Conservation (phyloP, 257 asterid species). For the Sherardia arvensis region DNA sequence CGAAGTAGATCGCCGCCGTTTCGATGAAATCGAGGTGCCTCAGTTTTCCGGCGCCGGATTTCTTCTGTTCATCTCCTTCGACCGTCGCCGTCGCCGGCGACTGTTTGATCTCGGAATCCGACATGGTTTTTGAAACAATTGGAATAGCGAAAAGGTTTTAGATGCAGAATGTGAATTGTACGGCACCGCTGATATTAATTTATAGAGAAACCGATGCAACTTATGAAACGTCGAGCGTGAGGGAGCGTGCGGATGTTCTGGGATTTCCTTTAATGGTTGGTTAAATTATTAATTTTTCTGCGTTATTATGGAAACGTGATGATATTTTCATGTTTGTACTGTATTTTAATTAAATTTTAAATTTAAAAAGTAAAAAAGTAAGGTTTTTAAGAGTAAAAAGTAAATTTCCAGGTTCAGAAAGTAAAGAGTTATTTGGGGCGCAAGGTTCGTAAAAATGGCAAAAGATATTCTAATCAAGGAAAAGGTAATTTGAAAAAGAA, state of each 20-base stretch:
- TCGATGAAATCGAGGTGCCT: constrained; percentile 64
- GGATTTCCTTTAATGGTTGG: background rate
- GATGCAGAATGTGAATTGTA: background rate
- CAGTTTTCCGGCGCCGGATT: constrained; percentile 15
- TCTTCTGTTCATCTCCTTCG: constrained; percentile 28
- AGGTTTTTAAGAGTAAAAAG: too few relatives aligned
- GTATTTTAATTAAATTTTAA: too few relatives aligned
- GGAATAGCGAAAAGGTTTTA: background rate
- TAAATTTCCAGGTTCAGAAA: background rate
- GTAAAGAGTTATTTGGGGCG: background rate
- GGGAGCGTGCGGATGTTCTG: background rate
- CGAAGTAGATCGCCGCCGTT: constrained; percentile 35
- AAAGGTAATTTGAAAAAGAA: too few relatives aligned
- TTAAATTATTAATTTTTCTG: background rate
- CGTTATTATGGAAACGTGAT: background rate
- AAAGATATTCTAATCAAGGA: too few relatives aligned
- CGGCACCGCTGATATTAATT: constrained; percentile 6
- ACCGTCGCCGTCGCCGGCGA: constrained; percentile 16
- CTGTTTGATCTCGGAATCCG: constrained; percentile 38
- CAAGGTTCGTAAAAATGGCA: background rate
- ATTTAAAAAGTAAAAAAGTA: too few relatives aligned
- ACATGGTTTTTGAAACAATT: constrained; percentile 15
- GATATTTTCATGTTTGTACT: background rate
- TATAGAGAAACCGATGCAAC: background rate
- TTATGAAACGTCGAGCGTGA: background rate